Evolutionary conservation across 345 rosid genomes (phyloP).

Genomic region (Populus pruinosa): DNA sequence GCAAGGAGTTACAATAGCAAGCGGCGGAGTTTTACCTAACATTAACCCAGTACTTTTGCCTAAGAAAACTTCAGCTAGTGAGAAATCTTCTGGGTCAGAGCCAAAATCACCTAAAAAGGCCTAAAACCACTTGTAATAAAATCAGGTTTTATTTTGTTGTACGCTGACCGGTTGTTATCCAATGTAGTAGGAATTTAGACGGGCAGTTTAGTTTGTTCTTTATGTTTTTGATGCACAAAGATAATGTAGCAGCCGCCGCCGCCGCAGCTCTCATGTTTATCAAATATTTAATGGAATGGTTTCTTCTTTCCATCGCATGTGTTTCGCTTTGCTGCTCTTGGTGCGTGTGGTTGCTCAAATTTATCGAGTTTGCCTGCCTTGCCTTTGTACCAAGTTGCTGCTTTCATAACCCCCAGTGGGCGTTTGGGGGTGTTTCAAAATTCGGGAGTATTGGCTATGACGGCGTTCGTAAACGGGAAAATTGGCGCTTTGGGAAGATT

Average conservation of each 20-base stretch:
- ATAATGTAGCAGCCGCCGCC: no score
- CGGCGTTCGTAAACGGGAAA: no score
- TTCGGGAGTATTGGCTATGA: no score
- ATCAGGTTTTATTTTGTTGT: neutral
- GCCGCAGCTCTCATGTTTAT: neutral
- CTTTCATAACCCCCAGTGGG: no score
- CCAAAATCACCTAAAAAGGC: slow-evolving; percentile 7
- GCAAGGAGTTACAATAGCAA: slow-evolving; percentile 20
- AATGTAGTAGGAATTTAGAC: neutral
- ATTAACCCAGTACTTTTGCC: slow-evolving; percentile 24
- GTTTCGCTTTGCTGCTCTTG: no score
- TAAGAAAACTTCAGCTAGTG: slow-evolving; percentile 5
- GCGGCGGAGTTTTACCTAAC: slow-evolving; percentile 21
- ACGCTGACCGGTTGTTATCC: neutral
- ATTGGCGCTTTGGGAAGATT: no score
- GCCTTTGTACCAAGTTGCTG: no score
- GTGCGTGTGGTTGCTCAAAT: no score
- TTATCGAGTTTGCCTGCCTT: no score
- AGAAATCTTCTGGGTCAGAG: slow-evolving; percentile 3
- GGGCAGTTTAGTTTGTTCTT: neutral
- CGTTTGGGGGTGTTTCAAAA: no score
- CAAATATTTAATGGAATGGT: neutral
- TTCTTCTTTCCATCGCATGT: neutral
- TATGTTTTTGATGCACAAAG: neutral
- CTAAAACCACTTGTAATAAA: neutral